Evolutionary conservation across 768 basidiomycete species (phyloP).

Genomic region (Serpula lacrymans): DNA sequence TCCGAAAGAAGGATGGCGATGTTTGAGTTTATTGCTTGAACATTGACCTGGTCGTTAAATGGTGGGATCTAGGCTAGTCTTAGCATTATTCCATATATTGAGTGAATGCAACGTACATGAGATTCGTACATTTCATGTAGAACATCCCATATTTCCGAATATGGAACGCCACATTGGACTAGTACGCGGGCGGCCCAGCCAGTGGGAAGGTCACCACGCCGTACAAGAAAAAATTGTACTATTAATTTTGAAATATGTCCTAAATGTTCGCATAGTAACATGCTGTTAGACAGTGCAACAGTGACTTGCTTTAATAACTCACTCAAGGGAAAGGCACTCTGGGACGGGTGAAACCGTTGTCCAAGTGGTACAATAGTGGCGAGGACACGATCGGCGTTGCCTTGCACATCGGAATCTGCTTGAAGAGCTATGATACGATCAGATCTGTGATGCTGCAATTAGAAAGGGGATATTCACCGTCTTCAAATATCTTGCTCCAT

Average conservation of each 20-base stretch:
- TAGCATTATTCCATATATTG: constrained; percentile 1
- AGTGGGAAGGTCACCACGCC: constrained; percentile 52
- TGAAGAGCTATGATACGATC: constrained; percentile 42
- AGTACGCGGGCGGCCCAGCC: constrained; percentile 86
- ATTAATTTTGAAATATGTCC: constrained; percentile 75
- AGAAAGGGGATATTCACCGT: constrained; percentile 41
- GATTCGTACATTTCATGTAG: constrained; percentile 86
- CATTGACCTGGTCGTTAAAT: constrained; percentile 76
- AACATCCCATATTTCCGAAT: constrained; percentile 79
- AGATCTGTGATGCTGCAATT: constrained; percentile 3
- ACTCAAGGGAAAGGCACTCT: constrained; percentile 88
- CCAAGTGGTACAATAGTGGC: constrained; percentile 69
- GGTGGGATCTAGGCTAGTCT: constrained; percentile 74
- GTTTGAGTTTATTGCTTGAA: constrained; percentile 77
- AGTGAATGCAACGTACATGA: constrained; percentile 50
- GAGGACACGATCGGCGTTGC: constrained; percentile 60
- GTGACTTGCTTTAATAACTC: constrained; percentile 28
- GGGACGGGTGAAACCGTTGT: constrained; percentile 87
- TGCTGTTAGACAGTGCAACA: constrained; percentile 2
- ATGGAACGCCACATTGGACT: constrained; percentile 78
- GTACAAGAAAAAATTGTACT: constrained; percentile 66
- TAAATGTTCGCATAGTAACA: constrained; percentile 26
- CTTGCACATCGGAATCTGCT: constrained; percentile 50
- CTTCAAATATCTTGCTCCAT: constrained; percentile 85
- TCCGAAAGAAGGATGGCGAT: constrained; percentile 78